Evolutionary conservation across 192 early-diverging fungal genomes (phyloP).

Genomic region (Dispira parvispora): DNA sequence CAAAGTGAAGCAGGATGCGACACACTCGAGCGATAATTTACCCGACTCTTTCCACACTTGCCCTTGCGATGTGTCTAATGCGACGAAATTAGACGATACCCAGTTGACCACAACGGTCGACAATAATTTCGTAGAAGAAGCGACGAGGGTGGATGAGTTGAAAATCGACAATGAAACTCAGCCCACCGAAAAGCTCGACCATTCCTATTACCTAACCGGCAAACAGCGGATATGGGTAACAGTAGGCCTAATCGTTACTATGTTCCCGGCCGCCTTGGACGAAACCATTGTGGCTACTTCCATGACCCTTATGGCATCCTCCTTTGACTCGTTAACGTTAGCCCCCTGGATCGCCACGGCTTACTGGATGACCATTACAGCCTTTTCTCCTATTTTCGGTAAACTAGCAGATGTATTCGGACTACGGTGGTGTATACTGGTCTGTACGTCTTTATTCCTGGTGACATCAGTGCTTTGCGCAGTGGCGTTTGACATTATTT

Average conservation of each 20-base stretch:
- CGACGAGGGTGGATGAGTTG: too few relatives aligned
- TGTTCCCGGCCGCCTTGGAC: slow-evolving; percentile 20
- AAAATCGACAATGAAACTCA: too few relatives aligned
- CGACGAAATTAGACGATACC: too few relatives aligned
- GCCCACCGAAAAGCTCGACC: too few relatives aligned
- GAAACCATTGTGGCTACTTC: slow-evolving; percentile 53
- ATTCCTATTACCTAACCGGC: too few relatives aligned
- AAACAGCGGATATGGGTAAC: too few relatives aligned
- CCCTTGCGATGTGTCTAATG: too few relatives aligned
- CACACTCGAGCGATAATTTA: too few relatives aligned
- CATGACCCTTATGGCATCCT: slow-evolving; percentile 35
- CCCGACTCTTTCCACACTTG: too few relatives aligned
- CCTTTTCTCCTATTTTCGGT: slow-evolving; percentile 48
- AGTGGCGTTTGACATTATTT: slow-evolving; percentile 24
- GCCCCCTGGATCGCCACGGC: slow-evolving; percentile 49
- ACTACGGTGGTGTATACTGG: slow-evolving; percentile 21
- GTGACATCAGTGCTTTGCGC: slow-evolving; percentile 38
- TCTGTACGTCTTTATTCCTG: slow-evolving; percentile 30
- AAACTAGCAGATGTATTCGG: slow-evolving; percentile 62
- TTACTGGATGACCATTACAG: slow-evolving; percentile 33
- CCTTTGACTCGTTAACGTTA: slow-evolving; percentile 35
- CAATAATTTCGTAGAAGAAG: too few relatives aligned
- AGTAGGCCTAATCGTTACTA: slow-evolving; percentile 2
- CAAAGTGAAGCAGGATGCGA: too few relatives aligned
- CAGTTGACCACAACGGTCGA: too few relatives aligned